phyloP scores from a whole-genome alignment of 1,284 basidiomycete species.

The Puccinia novopanici region DNA sequence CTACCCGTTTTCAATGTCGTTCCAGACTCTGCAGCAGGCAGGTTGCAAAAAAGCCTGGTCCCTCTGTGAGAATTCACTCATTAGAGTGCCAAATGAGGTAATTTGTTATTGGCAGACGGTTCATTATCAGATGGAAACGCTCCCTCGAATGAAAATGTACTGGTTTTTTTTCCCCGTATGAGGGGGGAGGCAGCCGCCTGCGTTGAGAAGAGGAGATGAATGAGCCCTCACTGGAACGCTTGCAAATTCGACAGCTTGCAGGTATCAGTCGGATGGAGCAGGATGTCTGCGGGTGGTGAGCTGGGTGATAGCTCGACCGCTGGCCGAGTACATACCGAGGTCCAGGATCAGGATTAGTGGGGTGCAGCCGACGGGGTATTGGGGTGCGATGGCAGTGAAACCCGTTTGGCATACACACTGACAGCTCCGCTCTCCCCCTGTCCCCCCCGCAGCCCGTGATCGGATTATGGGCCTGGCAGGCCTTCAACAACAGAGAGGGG shows the following conservation, averaged over 20 bases:
- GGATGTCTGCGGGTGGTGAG: neutral
- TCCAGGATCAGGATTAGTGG: neutral
- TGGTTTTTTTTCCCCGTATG: neutral
- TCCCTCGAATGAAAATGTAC: neutral
- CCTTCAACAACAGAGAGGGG: neutral
- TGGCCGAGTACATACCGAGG: neutral
- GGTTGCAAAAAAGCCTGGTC: no score
- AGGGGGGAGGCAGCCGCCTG: no score
- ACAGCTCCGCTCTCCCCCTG: neutral
- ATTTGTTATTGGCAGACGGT: neutral
- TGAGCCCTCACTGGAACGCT: neutral
- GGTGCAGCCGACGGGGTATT: no score
- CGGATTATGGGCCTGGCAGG: neutral
- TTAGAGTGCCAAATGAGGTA: no score
- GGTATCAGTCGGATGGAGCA: neutral
- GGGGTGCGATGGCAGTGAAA: neutral
- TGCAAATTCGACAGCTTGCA: neutral
- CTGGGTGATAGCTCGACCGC: neutral
- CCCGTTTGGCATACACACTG: neutral
- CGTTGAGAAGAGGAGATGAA: no score
- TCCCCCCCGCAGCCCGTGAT: neutral
- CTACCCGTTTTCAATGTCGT: no score
- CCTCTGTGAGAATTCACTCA: no score
- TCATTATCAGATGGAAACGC: neutral
- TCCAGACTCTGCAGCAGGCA: no score